These are phyloP conservation scores for Anthracocystis panici-leucophaei DNA, from an alignment of 1,284 basidiomycete species.

Conservation along the genomic window DNA sequence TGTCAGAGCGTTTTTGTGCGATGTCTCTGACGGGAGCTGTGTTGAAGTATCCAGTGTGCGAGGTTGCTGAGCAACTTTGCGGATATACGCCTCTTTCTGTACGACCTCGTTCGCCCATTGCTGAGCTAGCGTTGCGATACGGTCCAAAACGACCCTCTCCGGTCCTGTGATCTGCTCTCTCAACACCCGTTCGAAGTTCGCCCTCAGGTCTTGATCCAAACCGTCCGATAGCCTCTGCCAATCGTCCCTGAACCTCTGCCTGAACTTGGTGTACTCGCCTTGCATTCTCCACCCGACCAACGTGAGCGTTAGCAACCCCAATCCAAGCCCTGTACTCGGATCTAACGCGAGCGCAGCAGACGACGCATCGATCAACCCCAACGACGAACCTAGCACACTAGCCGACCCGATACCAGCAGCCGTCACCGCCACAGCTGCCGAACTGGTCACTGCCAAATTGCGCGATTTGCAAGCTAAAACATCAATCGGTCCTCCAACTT, in stretches of 20 bases:
- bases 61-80: conserved; percentile 5
- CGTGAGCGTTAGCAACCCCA: conserved; percentile 61
- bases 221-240: conserved; percentile 60
- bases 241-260: conserved; percentile 66
- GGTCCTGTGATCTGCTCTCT: conserved; percentile 27
- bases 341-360: conserved; percentile 51
- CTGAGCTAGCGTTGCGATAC: conserved; percentile 15
- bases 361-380: conserved; percentile 31
- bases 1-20: background rate
- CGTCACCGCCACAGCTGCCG: conserved; percentile 37
- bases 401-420: conserved; percentile 41
- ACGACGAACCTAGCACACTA: conserved; percentile 40
- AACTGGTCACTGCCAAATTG: conserved; percentile 43
- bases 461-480: conserved; percentile 47
- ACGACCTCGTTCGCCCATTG: conserved; percentile 12
- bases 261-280: conserved; percentile 63
- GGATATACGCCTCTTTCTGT: conserved; percentile 13
- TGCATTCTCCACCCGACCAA: conserved; percentile 68
- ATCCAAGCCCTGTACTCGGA: conserved; percentile 59
- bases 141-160: conserved; percentile 19
- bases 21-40: background rate
- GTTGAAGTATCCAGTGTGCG: background rate
- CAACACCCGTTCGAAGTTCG: conserved; percentile 29
- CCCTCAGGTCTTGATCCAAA: conserved; percentile 55
- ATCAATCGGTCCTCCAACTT: conserved; percentile 51